Base-by-base conservation (phyloP, 2,329 filamentous ascomycete genomes). In the Metarhizium humberi region DNA sequence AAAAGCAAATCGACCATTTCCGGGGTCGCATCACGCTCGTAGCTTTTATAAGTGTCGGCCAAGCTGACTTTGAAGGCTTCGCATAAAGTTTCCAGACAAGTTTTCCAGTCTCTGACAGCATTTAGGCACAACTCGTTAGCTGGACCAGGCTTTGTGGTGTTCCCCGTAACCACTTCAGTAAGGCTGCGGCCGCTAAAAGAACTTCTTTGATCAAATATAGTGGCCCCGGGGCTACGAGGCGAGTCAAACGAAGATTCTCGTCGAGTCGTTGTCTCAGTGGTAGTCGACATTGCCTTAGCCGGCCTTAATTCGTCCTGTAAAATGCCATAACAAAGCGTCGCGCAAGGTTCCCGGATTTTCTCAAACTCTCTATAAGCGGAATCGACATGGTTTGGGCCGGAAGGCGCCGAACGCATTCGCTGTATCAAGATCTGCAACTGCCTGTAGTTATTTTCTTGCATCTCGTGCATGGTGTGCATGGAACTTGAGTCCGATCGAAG, bases 71-170 rank as follows among this genome's bases (percentile, higher is more conserved):
- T 68, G 20, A 78, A 69, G 3, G 71, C 69, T 7, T 75, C 70
- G 6, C 71, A 63, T 46, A 80, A 64, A 1, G 63, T 59, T 54
- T 77, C 72, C 20, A 78, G 67, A 42, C 71, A 71, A 1, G 61
- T 60, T 60, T 72, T 75, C 73, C 76, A 79, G 8, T 76, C 75
- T 10, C 69, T 67, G 47, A 79, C 69, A 1, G 69, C 68, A 14
- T 62, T 62, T 6, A 78, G 57, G 62, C 70, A 73, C 7, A 61
- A 58, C 43, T 72, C 73, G 6, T 58, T 64, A 58, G 18, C 48
- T 14, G 30, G 65, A 51, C 42, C 60, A 60, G 18, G 49, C 49
- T 61, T 65, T 11, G 51, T 38, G 0, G 59, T 61, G 20, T 61
- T 64, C 0, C 62, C 62, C 4, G 66, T 65, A 11, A 68, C 62